phyloP scores from a whole-genome alignment of 495 filamentous ascomycete species.

The Xylaria intraflava region DNA sequence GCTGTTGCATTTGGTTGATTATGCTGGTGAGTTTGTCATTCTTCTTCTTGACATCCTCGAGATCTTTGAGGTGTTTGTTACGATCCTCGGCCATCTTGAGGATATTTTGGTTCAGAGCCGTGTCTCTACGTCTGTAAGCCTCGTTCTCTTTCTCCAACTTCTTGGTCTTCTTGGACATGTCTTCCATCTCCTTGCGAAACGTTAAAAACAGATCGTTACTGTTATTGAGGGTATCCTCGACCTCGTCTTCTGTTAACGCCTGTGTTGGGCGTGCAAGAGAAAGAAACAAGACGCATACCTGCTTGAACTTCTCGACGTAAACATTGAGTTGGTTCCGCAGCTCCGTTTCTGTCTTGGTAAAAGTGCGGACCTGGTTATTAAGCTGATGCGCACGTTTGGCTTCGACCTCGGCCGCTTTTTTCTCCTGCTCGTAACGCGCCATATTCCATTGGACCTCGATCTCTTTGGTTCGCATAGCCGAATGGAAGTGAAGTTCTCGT shows the following conservation, averaged over 20 bases:
- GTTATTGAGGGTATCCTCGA: conserved; percentile 98
- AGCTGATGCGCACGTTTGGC: conserved; percentile 69
- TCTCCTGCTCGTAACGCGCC: conserved; percentile 79
- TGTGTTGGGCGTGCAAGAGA: conserved; percentile 20
- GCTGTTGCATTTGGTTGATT: conserved; percentile 88
- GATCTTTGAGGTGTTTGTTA: conserved; percentile 69
- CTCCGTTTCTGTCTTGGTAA: conserved; percentile 92
- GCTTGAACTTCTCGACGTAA: conserved; percentile 99
- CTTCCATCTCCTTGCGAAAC: conserved; percentile 99
- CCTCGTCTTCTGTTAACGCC: conserved; percentile 51
- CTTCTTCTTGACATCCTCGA: conserved; percentile 78
- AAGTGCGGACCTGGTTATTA: conserved; percentile 87
- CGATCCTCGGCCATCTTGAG: conserved; percentile 97
- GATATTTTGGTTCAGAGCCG: conserved; percentile 89
- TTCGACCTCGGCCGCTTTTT: conserved; percentile 79
- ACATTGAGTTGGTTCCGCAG: conserved; percentile 93
- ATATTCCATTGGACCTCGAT: conserved; percentile 90
- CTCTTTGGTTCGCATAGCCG: conserved; percentile 85
- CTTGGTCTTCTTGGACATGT: conserved; percentile 99
- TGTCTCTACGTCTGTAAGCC: conserved; percentile 83
- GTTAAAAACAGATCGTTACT: conserved; percentile 97
- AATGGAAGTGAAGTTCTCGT: conserved; percentile 84
- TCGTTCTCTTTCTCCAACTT: conserved; percentile 95
- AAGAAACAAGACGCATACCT: conserved; percentile 57
- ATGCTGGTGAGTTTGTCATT: conserved; percentile 88